These are phyloP conservation scores for Primulina tabacum DNA, from an alignment of 257 asterid genomes.

Conservation along the genomic window DNA sequence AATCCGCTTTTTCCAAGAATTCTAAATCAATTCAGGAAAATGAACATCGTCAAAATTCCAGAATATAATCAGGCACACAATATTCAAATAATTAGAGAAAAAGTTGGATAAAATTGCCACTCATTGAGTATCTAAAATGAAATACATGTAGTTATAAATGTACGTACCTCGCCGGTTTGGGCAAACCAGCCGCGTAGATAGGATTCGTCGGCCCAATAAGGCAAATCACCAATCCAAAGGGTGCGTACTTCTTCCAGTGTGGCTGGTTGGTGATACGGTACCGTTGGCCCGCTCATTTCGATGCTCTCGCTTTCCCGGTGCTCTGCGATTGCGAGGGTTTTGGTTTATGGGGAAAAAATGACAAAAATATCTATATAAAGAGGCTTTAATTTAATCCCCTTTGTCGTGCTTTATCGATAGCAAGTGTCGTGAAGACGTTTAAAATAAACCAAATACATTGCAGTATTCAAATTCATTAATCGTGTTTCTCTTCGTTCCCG, in stretches of 20 bases:
- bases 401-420: too few species aligned
- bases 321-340: too few species aligned
- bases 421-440: too few species aligned
- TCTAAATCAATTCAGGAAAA: background rate
- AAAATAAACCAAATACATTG: too few species aligned
- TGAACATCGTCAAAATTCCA: too few species aligned
- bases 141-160: background rate
- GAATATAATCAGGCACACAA: background rate
- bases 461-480: too few species aligned
- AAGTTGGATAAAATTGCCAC: background rate
- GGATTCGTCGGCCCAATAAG: slow-evolving; percentile 95
- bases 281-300: slow-evolving; percentile 43
- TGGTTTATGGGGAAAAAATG: too few species aligned
- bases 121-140: background rate
- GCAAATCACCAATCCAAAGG: slow-evolving; percentile 99
- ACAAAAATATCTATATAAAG: too few species aligned
- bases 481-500: too few species aligned
- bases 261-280: slow-evolving; percentile 91
- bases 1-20: too few species aligned
- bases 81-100: background rate
- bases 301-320: too few species aligned
- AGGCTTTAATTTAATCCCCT: too few species aligned
- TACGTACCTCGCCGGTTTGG: slow-evolving; percentile 70
- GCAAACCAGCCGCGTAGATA: slow-evolving; percentile 91
- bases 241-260: slow-evolving; percentile 96